These are phyloP conservation scores for Globisporangium okanoganense DNA, from an alignment of 352 stramenopile genomes.

Conservation along the genomic window DNA sequence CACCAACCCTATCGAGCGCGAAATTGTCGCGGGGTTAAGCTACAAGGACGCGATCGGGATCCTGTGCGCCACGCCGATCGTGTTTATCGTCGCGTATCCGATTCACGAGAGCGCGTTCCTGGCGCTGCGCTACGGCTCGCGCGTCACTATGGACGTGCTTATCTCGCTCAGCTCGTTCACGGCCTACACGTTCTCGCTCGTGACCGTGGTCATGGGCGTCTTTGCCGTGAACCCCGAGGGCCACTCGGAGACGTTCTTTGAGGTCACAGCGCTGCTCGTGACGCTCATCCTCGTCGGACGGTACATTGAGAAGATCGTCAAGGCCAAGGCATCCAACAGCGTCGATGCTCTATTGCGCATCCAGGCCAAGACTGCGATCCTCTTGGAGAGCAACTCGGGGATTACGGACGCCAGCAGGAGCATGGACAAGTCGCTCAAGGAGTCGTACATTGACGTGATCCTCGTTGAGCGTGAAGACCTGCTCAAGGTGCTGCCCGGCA, in stretches of 20 bases:
- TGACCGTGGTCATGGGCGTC: constrained; percentile 25
- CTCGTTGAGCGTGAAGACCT: constrained; percentile 71
- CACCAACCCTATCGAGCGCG: constrained; percentile 20
- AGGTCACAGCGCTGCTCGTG: constrained; percentile 62
- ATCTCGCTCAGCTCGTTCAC: constrained; percentile 68
- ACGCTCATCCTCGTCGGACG: constrained; percentile 70
- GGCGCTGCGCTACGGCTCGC: constrained; percentile 49
- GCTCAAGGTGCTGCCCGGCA: constrained; percentile 64
- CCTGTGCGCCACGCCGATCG: constrained; percentile 59
- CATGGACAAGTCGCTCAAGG: constrained; percentile 24
- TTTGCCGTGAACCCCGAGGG: constrained; percentile 19
- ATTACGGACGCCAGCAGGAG: constrained; percentile 15
- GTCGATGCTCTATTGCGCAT: constrained; percentile 63
- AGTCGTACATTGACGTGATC: constrained; percentile 72
- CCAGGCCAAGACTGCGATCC: constrained; percentile 84
- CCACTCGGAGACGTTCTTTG: constrained; percentile 65
- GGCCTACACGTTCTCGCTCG: constrained; percentile 60
- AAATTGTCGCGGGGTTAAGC: constrained; percentile 38
- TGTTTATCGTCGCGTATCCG: constrained; percentile 53
- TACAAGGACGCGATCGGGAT: constrained; percentile 50
- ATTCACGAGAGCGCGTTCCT: constrained; percentile 72
- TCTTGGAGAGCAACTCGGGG: constrained; percentile 50
- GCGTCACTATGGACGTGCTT: constrained; percentile 77
- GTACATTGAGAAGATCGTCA: constrained; percentile 74
- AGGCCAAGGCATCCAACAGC: constrained; percentile 63